These are phyloP conservation scores for Fraxinus xanthoxyloides DNA, from an alignment of 305 asterid genomes.

Conservation along the genomic window DNA sequence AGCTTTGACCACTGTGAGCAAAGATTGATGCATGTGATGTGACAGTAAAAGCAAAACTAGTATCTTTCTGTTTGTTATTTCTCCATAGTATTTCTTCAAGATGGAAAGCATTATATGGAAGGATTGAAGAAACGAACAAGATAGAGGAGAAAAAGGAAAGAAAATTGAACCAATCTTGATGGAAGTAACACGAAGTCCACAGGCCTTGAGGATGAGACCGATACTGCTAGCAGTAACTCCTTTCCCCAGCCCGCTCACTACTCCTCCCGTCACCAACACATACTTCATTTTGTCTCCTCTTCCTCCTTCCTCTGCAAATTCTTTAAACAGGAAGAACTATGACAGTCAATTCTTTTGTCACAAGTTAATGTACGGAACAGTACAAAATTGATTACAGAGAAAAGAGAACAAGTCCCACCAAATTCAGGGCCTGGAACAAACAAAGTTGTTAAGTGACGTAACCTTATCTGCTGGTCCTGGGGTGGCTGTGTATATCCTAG, in stretches of 20 bases:
- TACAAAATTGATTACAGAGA: background rate
- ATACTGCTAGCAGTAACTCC: constrained; percentile 83
- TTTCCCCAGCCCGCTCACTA: constrained; percentile 75
- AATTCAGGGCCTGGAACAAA: background rate
- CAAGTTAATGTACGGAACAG: background rate
- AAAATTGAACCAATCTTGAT: constrained; percentile 47
- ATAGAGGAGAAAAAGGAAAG: background rate
- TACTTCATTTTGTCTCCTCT: constrained; percentile 48
- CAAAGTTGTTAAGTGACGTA: background rate
- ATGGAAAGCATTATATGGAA: constrained; percentile 1
- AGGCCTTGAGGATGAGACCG: constrained; percentile 62
- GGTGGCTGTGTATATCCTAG: background rate
- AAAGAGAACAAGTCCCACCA: background rate
- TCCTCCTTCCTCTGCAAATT: background rate
- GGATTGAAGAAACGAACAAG: background rate
- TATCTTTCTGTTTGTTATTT: background rate
- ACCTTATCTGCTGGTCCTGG: background rate
- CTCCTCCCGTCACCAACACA: constrained; percentile 76
- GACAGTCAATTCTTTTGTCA: background rate
- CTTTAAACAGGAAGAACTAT: background rate
- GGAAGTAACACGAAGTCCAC: constrained; percentile 65
- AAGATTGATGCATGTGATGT: background rate
- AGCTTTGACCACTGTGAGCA: background rate
- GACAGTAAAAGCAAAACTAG: background rate
- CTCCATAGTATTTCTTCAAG: background rate